Percentiles rank a stretch among this genome's conserved stretches.
Conservation (phyloP, 345 rosid species). For the Punica granatum region DNA sequence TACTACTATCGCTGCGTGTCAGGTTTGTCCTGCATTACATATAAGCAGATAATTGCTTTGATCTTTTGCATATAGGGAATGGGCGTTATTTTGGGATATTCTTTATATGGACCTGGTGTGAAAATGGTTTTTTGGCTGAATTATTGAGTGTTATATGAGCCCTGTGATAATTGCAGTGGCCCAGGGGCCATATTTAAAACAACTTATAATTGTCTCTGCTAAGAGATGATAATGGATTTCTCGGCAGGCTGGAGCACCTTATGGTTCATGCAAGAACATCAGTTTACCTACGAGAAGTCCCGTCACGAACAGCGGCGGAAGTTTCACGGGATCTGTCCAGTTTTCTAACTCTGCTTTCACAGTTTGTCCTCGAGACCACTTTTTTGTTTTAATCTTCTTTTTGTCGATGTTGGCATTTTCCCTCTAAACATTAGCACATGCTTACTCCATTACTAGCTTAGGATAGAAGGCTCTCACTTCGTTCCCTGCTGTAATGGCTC, state of each 20-base stretch:
- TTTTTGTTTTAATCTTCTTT: constrained; percentile 27
- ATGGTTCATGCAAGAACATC: constrained; percentile 78
- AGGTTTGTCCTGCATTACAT: constrained; percentile 37
- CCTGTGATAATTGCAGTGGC: neutral
- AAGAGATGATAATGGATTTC: constrained; percentile 8
- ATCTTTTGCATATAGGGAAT: neutral
- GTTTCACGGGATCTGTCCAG: constrained; percentile 86
- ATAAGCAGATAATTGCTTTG: neutral
- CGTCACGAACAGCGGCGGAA: constrained; percentile 39
- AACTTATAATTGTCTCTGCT: neutral
- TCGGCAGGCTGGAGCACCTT: constrained; percentile 75
- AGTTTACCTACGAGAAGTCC: constrained; percentile 45
- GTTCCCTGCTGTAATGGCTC: neutral
- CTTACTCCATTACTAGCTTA: neutral
- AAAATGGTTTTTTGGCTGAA: neutral
- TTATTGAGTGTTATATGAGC: neutral
- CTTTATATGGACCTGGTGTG: neutral
- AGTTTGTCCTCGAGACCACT: constrained; percentile 24
- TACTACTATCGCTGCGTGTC: constrained; percentile 65
- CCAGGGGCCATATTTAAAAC: no score
- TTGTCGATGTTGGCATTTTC: constrained; percentile 33
- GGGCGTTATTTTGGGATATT: neutral
- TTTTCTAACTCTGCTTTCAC: constrained; percentile 53
- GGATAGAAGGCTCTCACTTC: neutral
- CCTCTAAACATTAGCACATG: constrained; percentile 11